Evolutionary conservation across 129 eudicot species (phyloP).

Genomic region (Gnaphalium uliginosum): DNA sequence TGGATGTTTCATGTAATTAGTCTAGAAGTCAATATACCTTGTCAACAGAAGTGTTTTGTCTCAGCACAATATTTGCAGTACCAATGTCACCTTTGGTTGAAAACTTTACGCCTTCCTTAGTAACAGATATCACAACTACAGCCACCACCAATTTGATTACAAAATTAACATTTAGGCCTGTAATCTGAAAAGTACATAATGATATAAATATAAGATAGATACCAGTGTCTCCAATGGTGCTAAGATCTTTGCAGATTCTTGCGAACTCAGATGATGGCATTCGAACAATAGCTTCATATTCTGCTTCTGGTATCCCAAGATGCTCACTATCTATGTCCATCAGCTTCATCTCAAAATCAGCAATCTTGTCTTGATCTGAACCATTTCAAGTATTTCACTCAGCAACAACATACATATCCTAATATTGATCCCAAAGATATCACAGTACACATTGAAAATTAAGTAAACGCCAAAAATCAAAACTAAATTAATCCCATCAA

Average conservation of each 20-base stretch:
- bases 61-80: conserved; percentile 55
- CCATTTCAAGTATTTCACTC: conserved; percentile 32
- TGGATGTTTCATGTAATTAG: neutral
- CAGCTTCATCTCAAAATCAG: conserved; percentile 83
- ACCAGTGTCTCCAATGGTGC: conserved; percentile 76
- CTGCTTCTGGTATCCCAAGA: conserved; percentile 74
- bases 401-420: conserved; percentile 2
- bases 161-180: conserved; percentile 8
- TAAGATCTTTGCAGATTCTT: conserved; percentile 63
- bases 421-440: neutral
- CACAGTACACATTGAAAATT: neutral
- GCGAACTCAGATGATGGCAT: conserved; percentile 75
- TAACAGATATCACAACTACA: conserved; percentile 60
- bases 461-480: neutral
- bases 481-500: neutral
- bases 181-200: neutral
- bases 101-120: conserved; percentile 66
- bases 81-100: conserved; percentile 71
- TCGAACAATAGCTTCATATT: conserved; percentile 65
- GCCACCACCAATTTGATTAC: conserved; percentile 11
- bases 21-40: conserved; percentile 35
- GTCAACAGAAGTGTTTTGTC: conserved; percentile 59
- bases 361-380: conserved; percentile 70
- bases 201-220: neutral
- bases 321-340: conserved; percentile 86